Evolutionary conservation across 2,329 filamentous ascomycete genomes (phyloP).

Genomic region (Beauveria sp.): DNA sequence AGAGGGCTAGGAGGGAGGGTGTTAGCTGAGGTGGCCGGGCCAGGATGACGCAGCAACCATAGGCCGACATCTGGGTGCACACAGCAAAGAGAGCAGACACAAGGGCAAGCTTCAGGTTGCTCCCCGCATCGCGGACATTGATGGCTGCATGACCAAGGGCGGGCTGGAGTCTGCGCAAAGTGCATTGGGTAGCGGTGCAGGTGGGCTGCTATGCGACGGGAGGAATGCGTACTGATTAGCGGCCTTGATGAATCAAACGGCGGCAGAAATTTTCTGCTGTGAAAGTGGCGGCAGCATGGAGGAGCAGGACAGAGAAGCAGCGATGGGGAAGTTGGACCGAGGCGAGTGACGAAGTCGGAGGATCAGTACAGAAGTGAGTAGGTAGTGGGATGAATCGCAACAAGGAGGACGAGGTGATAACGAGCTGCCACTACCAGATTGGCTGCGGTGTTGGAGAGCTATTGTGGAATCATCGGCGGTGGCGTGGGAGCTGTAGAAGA

Average conservation of each 20-base stretch:
- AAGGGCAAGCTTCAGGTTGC: background rate
- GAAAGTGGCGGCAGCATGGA: constrained; percentile 3
- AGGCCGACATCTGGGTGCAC: background rate
- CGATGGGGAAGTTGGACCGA: background rate
- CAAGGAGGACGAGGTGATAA: constrained; percentile 2
- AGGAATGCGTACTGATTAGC: constrained; percentile 7
- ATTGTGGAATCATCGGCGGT: constrained; percentile 1
- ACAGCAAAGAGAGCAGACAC: background rate
- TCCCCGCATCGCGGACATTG: background rate
- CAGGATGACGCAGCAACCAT: background rate
- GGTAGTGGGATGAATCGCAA: background rate
- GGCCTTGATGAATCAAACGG: background rate
- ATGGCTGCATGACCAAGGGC: background rate
- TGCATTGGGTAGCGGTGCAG: constrained; percentile 8
- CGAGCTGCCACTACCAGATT: constrained; percentile 3
- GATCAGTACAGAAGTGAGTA: background rate
- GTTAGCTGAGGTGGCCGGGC: background rate
- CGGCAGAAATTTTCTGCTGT: background rate
- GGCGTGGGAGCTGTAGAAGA: background rate
- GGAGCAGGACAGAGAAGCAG: background rate
- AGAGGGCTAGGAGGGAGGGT: background rate
- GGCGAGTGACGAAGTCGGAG: background rate
- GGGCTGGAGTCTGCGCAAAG: background rate
- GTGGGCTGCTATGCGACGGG: background rate
- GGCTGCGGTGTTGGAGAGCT: constrained; percentile 6